Conservation (phyloP, 768 basidiomycete genomes). For the Hygrophorus pudorinus region DNA sequence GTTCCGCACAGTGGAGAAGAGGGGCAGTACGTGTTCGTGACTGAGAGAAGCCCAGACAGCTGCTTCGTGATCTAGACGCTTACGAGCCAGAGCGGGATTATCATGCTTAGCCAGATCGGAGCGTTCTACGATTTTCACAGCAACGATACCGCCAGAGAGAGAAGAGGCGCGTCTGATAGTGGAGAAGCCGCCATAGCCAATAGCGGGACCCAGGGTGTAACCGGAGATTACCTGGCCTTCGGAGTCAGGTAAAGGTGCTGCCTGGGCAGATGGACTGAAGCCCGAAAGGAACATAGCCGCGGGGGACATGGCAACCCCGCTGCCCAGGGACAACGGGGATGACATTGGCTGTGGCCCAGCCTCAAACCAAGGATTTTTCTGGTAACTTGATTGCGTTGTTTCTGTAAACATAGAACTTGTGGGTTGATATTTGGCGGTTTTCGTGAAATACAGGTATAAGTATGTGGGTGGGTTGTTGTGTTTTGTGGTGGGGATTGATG, state of each 20-base stretch:
- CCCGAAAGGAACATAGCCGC: constrained; percentile 68
- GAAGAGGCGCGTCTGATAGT: constrained; percentile 63
- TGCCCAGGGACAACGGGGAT: background rate
- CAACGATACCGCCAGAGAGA: constrained; percentile 55
- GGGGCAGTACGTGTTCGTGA: constrained; percentile 82
- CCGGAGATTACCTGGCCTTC: constrained; percentile 61
- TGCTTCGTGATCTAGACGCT: constrained; percentile 61
- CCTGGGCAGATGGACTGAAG: constrained; percentile 35
- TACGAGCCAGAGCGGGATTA: constrained; percentile 36
- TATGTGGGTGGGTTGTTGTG: no score
- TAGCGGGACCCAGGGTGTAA: constrained; percentile 65
- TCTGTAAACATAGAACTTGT: no score
- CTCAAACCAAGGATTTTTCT: no score
- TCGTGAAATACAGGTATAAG: no score
- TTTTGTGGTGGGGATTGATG: no score
- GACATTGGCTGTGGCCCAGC: no score
- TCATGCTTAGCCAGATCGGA: constrained; percentile 44
- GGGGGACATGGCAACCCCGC: constrained; percentile 38
- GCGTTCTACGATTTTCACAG: constrained; percentile 74
- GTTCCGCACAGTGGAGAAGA: constrained; percentile 56
- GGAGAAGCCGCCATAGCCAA: constrained; percentile 78
- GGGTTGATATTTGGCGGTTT: no score
- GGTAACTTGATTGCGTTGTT: no score
- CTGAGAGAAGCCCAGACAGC: constrained; percentile 63
- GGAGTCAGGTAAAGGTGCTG: constrained; percentile 40